phyloP scores from a whole-genome alignment of 2,329 filamentous ascomycete genomes.

The Ceratocystiopsis sp. region DNA sequence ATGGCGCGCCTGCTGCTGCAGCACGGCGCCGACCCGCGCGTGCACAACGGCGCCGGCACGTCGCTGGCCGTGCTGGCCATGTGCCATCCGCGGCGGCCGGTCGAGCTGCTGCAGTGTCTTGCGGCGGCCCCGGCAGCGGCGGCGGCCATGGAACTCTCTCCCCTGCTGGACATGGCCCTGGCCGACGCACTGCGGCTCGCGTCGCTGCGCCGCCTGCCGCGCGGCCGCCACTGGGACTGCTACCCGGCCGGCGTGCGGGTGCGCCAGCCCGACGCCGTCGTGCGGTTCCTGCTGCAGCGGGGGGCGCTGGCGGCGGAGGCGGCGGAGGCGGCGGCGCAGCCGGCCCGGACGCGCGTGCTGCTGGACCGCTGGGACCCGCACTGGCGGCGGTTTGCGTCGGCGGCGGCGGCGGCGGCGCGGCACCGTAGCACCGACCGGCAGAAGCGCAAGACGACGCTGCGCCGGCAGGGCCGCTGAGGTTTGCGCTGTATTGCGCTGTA shows the following conservation, averaged over 20 bases:
- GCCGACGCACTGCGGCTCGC: conserved; percentile 1
- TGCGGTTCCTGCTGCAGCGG: conserved; percentile 1
- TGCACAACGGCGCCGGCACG: neutral
- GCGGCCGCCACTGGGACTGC: conserved; percentile 6
- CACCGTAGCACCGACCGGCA: no score
- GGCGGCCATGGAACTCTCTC: neutral
- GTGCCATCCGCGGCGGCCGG: conserved; percentile 1
- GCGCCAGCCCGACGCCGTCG: conserved; percentile 1
- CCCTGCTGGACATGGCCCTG: neutral
- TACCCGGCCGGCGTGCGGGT: conserved; percentile 1
- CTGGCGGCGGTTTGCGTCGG: neutral
- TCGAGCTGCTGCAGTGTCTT: conserved; percentile 5
- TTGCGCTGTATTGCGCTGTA: no score
- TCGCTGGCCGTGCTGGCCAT: conserved; percentile 2
- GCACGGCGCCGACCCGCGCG: conserved; percentile 2
- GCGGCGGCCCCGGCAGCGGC: neutral
- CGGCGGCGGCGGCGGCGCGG: no score
- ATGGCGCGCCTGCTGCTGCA: conserved; percentile 1
- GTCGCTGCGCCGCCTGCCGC: conserved; percentile 2
- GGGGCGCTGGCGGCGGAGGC: neutral
- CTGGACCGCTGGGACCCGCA: conserved; percentile 4
- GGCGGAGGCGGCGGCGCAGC: neutral
- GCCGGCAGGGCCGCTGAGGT: no score
- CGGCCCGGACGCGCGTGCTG: neutral
- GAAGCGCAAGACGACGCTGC: no score